phyloP scores from a whole-genome alignment of 192 early-diverging fungal genomes.

The Coemansia aciculifera region DNA sequence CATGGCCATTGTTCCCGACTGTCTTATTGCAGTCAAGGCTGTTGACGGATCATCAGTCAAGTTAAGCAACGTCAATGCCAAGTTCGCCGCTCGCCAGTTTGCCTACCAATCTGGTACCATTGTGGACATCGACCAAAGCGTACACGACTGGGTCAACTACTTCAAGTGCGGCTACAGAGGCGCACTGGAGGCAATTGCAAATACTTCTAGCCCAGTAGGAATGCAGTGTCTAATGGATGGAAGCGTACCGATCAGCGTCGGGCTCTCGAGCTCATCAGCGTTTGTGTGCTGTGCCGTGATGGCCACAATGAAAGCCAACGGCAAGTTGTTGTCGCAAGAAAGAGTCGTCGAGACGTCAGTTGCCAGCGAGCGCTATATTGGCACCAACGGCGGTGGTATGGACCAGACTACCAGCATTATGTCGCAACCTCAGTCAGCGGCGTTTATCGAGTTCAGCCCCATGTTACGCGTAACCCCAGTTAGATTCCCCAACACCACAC shows the following conservation, averaged over 20 bases:
- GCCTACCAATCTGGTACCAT: slow-evolving; percentile 14
- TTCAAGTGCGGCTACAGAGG: slow-evolving; percentile 80
- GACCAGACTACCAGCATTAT: slow-evolving; percentile 91
- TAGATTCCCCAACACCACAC: slow-evolving; percentile 59
- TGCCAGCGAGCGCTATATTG: slow-evolving; percentile 75
- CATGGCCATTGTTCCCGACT: slow-evolving; percentile 84
- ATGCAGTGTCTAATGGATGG: slow-evolving; percentile 76
- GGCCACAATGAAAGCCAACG: slow-evolving; percentile 52
- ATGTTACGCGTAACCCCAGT: slow-evolving; percentile 61
- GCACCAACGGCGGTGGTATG: slow-evolving; percentile 75
- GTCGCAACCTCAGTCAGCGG: slow-evolving; percentile 63
- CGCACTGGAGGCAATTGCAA: slow-evolving; percentile 36
- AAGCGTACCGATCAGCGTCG: slow-evolving; percentile 77
- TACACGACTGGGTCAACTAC: slow-evolving; percentile 81
- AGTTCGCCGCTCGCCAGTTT: slow-evolving; percentile 15
- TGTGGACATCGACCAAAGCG: slow-evolving; percentile 64
- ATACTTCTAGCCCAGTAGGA: slow-evolving; percentile 23
- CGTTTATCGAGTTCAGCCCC: slow-evolving; percentile 74
- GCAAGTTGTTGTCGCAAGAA: slow-evolving; percentile 13
- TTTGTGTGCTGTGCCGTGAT: slow-evolving; percentile 78
- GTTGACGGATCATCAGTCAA: slow-evolving; percentile 12
- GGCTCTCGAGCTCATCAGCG: slow-evolving; percentile 83
- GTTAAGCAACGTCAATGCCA: slow-evolving; percentile 16
- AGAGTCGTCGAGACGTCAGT: slow-evolving; percentile 68
- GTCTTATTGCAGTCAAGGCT: slow-evolving; percentile 21